Base-by-base conservation (phyloP, 2,329 filamentous ascomycete genomes). In the Blastomyces gilchristii region DNA sequence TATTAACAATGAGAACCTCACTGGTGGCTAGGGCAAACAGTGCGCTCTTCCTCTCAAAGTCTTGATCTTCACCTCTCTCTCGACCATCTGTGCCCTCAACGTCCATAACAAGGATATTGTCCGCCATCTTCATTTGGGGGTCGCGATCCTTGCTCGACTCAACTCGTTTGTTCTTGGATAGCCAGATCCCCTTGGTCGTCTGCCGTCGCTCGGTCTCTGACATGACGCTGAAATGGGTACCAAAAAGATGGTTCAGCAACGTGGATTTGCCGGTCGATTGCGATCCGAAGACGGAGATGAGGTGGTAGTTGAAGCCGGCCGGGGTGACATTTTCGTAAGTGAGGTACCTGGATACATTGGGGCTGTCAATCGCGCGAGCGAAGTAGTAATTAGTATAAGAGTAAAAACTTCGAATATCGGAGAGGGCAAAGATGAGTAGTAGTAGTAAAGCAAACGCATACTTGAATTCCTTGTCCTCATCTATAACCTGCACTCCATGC, bases 211-310 rank as follows among this genome's bases (percentile, higher is more conserved):
- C 91, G 66, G 86, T 83, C 82, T 99, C 94, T 70, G 91, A 90
- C 94, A 99, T 99, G 74, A 99, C 93, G 69, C 91, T 93, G 79
- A 99, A 99, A 63, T 92, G 84, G 68, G 94, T 99, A 67, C 91
- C 90, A 75, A 99, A 99, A 63, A 99, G 86, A 77, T 93, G 83
- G 80, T 99, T 99, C 67, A 99, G 86, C 56, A 99, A 83, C 6
- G 94, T 99, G 56, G 94, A 97, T 80, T 99, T 99, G 69, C 94
- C 94, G 45, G 94, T 99, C 28, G 94, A 97, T 81, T 99, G 94
- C 63, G 93, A 97, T 53, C 94, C 94, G 76, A 99, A 99, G 72
- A 99, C 94, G 71, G 93, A 97, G 74, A 99, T 97, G 73, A 99
- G 85, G 78, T 99, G 94, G 79, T 99, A 99, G 80, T 97, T 96